Base-by-base conservation (phyloP, 2,329 filamentous ascomycete genomes). In the Ilyonectria sp. region DNA sequence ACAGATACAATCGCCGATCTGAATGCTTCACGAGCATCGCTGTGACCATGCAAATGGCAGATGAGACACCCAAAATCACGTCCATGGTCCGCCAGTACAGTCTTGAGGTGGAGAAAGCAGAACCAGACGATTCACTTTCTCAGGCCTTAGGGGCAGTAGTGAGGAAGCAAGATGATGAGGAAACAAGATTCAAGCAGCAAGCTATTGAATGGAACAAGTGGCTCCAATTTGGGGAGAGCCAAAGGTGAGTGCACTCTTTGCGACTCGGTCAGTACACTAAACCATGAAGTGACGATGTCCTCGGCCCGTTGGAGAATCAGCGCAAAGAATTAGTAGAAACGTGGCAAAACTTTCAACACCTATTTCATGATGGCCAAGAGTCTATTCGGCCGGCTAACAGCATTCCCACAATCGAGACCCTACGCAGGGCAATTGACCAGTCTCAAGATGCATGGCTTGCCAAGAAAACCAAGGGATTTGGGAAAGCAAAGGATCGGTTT, bases 81-180 rank as follows among this genome's bases (percentile, higher is more conserved):
- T 29, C 52, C 10, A 19, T 54, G 10, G 21, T 54, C 31, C 52
- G 52, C 52, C 52, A 54, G n/a, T 54, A 54, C 10, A 54, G 52
- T 54, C 52, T 54, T 8, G 19, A 17, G 21, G 31, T 26, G 19
- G 26, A 31, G 13, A 17, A 37, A 19, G 10, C n/a, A 1, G 6
- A 11, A n/a, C 52, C 52, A 9, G 52, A 37, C 29, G 52, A 54
- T 26, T 6, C 31, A 7, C 17, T 37, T 21, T 37, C 52, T n/a
- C 52, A 54, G 10, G 31, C 52, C 13, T 29, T 54, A 10, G 29
- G 33, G 15, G 11, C n/a, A 4, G 52, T 54, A 33, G 33, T 35
- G 29, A 33, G 31, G 23, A 52, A 33, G 2, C 29, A 37, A 21
- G 52, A 54, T 3, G n/a, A 13, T n/a, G 17, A 19, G 4, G 29